These are phyloP conservation scores for Bryopsis sp. DNA, from an alignment of 139 green algal species.

Conservation along the genomic window DNA sequence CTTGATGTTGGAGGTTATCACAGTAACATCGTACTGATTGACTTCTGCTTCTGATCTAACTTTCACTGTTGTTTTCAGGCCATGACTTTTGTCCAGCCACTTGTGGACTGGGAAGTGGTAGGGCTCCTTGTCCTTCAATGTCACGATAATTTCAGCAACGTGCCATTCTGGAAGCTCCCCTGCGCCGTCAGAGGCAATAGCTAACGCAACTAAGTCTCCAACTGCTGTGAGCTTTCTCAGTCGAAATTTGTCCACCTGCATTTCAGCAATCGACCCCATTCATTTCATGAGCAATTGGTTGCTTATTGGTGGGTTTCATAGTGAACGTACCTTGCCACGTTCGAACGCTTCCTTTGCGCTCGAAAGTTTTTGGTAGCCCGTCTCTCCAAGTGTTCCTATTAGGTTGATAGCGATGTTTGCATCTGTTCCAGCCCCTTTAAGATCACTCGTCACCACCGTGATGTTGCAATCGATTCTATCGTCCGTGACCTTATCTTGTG, in stretches of 20 bases:
- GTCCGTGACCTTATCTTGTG: not conserved
- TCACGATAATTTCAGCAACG: not conserved
- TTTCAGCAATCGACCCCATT: too few relatives aligned
- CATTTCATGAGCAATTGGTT: too few relatives aligned
- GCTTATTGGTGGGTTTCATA: too few relatives aligned
- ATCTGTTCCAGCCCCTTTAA: conserved; percentile 39
- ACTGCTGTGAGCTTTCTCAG: not conserved
- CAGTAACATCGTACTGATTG: too few relatives aligned
- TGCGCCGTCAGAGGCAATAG: not conserved
- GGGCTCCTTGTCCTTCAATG: not conserved
- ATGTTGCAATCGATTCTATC: conserved; percentile 9
- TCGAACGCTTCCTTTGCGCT: conserved; percentile 35
- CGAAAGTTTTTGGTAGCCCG: conserved; percentile 16
- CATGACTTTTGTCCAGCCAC: not conserved
- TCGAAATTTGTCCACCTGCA: not conserved
- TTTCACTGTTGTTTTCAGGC: not conserved
- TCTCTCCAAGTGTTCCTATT: conserved; percentile 24
- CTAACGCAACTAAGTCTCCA: not conserved
- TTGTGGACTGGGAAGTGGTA: not conserved
- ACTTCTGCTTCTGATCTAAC: too few relatives aligned
- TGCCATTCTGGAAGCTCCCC: not conserved
- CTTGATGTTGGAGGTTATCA: too few relatives aligned
- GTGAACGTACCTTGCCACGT: conserved; percentile 9
- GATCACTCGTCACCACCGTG: conserved; percentile 34
- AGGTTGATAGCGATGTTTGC: conserved; percentile 40